These are phyloP conservation scores for Macroventuria anomochaeta DNA, from an alignment of 2,329 filamentous ascomycete genomes.

Conservation along the genomic window DNA sequence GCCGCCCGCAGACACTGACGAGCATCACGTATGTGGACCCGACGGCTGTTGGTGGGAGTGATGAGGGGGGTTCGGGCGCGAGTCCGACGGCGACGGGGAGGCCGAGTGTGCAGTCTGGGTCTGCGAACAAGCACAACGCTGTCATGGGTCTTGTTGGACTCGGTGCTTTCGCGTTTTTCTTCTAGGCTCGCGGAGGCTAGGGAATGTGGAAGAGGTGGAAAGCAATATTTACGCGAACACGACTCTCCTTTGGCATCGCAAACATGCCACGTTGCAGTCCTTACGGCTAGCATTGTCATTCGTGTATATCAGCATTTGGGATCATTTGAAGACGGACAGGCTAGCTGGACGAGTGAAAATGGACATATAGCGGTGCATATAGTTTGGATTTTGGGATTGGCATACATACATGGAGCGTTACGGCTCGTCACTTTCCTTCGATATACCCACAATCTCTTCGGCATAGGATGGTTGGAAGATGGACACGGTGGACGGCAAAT, in stretches of 20 bases:
- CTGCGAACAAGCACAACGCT: constrained; percentile 32
- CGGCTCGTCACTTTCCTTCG: neutral
- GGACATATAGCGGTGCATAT: neutral
- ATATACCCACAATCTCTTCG: neutral
- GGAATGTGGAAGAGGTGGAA: too few species aligned
- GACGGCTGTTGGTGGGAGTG: constrained; percentile 25
- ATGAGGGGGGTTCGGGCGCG: constrained; percentile 7
- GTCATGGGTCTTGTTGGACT: constrained; percentile 3
- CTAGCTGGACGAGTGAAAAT: neutral
- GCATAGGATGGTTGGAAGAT: neutral
- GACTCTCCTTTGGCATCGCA: constrained; percentile 5
- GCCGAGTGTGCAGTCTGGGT: constrained; percentile 50
- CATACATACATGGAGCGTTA: neutral
- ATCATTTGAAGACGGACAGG: neutral
- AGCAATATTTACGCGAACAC: neutral
- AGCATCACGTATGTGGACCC: constrained; percentile 53
- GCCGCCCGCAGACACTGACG: constrained; percentile 51
- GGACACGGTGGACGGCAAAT: too few species aligned
- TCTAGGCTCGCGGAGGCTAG: too few species aligned
- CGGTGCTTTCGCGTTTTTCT: constrained; percentile 13
- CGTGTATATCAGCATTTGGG: neutral
- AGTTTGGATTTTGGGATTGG: neutral
- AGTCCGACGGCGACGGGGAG: constrained; percentile 23
- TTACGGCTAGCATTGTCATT: neutral
- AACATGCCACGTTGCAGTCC: neutral